phyloP scores from a whole-genome alignment of 2,329 filamentous ascomycete species.

The Sporothrix pseudoabietina region DNA sequence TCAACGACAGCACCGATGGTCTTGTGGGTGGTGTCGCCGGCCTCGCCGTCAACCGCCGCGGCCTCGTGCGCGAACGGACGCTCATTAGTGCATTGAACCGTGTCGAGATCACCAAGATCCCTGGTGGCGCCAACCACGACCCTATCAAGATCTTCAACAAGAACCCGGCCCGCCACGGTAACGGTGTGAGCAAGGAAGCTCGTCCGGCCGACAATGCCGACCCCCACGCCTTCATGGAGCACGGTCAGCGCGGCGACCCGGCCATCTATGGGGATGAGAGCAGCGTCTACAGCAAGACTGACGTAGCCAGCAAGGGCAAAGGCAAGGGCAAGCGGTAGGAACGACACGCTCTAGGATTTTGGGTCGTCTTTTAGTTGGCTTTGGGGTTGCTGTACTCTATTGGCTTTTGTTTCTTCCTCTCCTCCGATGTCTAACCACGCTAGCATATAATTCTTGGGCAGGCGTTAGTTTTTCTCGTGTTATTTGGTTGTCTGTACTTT shows the following conservation, averaged over 20 bases:
- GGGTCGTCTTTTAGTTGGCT: not conserved
- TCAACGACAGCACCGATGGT: conserved; percentile 87
- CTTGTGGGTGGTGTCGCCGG: conserved; percentile 82
- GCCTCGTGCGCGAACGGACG: conserved; percentile 79
- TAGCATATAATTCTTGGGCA: not conserved
- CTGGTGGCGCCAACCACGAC: conserved; percentile 56
- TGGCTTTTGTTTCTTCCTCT: not conserved
- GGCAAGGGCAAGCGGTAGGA: conserved; percentile 32
- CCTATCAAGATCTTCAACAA: conserved; percentile 75
- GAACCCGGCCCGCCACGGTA: conserved; percentile 44
- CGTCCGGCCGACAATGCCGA: conserved; percentile 68
- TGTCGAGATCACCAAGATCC: conserved; percentile 59
- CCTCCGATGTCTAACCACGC: not conserved
- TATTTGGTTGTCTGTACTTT: not conserved
- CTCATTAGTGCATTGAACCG: conserved; percentile 81
- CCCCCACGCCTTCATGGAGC: conserved; percentile 75
- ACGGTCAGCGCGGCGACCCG: conserved; percentile 86
- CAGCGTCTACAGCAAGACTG: conserved; percentile 52
- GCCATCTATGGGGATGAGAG: conserved; percentile 69
- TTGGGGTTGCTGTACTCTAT: not conserved
- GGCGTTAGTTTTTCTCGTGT: not conserved
- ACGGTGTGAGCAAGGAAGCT: conserved; percentile 55
- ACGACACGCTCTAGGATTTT: conserved; percentile 2
- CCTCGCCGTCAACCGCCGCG: conserved; percentile 82
- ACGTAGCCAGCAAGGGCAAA: conserved; percentile 40